Evolutionary conservation across 192 early-diverging fungal genomes (phyloP), one percentile per base, ranked within the genome.

Genomic region (Entomortierella chlamydospora): DNA sequence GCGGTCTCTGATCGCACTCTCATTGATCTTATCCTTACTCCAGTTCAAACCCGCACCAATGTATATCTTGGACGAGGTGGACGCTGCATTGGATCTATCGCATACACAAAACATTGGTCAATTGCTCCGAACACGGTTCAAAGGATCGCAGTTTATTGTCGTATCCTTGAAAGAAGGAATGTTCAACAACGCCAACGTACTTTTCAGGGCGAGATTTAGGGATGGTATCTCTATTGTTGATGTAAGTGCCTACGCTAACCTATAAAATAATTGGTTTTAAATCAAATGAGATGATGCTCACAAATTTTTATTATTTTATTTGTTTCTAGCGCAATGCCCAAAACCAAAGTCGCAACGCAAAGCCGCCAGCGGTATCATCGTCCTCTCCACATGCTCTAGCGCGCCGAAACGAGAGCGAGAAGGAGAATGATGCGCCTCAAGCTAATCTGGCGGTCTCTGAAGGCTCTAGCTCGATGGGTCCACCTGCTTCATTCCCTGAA

Each of bases 31-130:
- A 39, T 93, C 98, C 28, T 83, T 99, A 26, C 87, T 99, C 15
- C 96, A 98, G 87, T 98, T 95, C 81, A 99, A 99, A 77, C 98
- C 98, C 12, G 98, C 98, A 0, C 98, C 98, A 17, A 98, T 99
- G 98, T 99, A 99, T 83, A 98, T 99, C 82, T 81, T 99, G 41
- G 98, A 99, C 82, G 98, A 99, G 84, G 95, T 99, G 13, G 98
- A 99, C 84, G 94, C 97, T 15, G 98, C 98, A 11, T 88, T 99
- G 13, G 98, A 99, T 88, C 83, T 95, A 34, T 96, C 95, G 10
- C 98, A 99, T 72, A 99, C 98, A 2, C 97, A 99, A 76, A 99
- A 99, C 79, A 99, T 99, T 73, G 98, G 98, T 1, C 93, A 95
- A 69, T 83, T 99, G 25, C 85, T 99, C 57, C 87, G 92, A 51